Conservation (phyloP, 2,329 filamentous ascomycete species). For the Sarocladium kiliense region DNA sequence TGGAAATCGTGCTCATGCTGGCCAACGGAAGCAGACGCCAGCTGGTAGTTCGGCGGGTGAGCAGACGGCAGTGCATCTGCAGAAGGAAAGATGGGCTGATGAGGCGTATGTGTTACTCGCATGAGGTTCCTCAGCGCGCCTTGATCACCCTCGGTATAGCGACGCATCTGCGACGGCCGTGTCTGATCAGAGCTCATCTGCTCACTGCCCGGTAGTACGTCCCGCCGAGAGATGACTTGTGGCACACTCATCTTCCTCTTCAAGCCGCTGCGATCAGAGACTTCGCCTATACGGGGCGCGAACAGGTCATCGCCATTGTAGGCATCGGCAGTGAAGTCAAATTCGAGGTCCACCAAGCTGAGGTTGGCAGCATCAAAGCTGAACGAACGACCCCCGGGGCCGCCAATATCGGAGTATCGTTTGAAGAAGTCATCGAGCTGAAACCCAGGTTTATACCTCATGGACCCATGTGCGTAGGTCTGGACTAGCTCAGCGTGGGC, state of each 20-base stretch:
- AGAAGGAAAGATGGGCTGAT: background rate
- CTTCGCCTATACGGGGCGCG: conserved; percentile 29
- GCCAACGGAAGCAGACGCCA: conserved; percentile 30
- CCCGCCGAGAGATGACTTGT: conserved; percentile 32
- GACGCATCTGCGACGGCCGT: conserved; percentile 16
- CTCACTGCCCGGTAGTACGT: conserved; percentile 21
- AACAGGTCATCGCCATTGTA: conserved; percentile 46
- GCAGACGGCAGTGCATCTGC: conserved; percentile 10
- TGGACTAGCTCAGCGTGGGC: conserved; percentile 80
- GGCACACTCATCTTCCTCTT: conserved; percentile 45
- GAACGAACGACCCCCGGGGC: conserved; percentile 53
- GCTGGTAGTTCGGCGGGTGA: conserved; percentile 23
- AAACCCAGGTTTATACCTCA: conserved; percentile 73
- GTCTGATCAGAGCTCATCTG: conserved; percentile 11
- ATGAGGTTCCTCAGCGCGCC: background rate
- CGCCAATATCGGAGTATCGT: conserved; percentile 59
- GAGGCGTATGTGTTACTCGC: background rate
- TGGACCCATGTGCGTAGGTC: conserved; percentile 56
- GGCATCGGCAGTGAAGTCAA: conserved; percentile 55
- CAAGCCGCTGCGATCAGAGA: conserved; percentile 31
- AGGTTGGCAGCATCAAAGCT: conserved; percentile 71
- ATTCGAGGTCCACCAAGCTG: conserved; percentile 60
- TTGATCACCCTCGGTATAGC: conserved; percentile 9
- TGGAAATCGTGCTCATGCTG: background rate
- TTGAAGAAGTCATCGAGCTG: conserved; percentile 87